A percentile compares a stretch with the other conserved stretches of the same genome.
These are phyloP conservation scores for Cercospora brassicicola DNA, from an alignment of 2,329 filamentous ascomycete genomes.

Conservation along the genomic window DNA sequence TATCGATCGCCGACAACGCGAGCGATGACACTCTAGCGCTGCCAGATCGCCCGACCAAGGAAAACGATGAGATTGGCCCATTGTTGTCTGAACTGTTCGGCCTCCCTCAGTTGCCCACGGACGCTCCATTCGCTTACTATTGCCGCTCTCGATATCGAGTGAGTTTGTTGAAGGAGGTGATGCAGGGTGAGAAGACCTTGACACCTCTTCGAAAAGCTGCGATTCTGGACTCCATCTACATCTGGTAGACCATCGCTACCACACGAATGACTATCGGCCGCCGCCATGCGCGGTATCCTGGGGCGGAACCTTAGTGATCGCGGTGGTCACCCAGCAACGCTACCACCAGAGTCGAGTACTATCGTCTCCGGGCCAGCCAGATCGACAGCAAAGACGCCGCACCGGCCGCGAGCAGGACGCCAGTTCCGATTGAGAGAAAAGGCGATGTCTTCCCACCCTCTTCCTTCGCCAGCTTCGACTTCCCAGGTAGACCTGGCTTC, in stretches of 20 bases:
- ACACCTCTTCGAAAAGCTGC: not conserved
- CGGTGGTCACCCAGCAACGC: no score
- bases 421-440: conserved; percentile 5
- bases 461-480: no score
- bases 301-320: no score
- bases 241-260: not conserved
- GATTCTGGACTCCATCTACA: not conserved
- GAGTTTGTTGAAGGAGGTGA: not conserved
- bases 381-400: not conserved
- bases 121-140: not conserved
- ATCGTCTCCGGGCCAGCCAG: conserved; percentile 5
- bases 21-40: not conserved
- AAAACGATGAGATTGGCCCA: not conserved
- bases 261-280: not conserved
- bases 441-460: not conserved
- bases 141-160: not conserved
- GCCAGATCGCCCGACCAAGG: not conserved
- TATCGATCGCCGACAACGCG: not conserved
- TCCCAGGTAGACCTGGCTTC: conserved; percentile 12
- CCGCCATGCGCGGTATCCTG: no score
- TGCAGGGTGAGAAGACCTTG: not conserved
- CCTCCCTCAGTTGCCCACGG: not conserved
- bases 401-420: conserved; percentile 9
- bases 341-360: not conserved
- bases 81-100: not conserved